phyloP scores from a whole-genome alignment of 139 green algal genomes.

The Auxenochlorella protothecoides region DNA sequence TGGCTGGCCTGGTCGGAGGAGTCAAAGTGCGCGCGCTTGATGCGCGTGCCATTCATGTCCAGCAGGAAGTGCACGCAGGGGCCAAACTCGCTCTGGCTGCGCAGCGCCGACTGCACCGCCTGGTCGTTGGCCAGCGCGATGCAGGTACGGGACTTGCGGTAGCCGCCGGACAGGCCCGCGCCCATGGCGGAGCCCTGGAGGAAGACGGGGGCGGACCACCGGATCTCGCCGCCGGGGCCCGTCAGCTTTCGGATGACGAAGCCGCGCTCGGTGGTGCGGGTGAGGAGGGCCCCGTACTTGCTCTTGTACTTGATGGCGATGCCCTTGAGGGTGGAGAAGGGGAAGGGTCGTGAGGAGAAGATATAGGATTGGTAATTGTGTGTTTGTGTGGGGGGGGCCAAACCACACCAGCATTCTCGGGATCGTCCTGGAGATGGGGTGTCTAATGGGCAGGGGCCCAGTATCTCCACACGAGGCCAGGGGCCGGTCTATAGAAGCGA shows the following conservation, averaged over 20 bases:
- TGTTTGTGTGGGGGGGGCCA: no score
- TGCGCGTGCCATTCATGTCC: conserved; percentile 14
- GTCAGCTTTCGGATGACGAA: background rate
- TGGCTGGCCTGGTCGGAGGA: background rate
- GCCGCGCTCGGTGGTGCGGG: background rate
- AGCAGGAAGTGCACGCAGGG: conserved; percentile 2
- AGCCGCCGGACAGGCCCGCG: conserved; percentile 11
- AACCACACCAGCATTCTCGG: no score
- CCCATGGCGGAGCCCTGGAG: background rate
- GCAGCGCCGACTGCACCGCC: background rate
- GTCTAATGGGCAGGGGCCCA: no score
- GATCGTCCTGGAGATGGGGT: no score
- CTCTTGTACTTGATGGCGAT: background rate
- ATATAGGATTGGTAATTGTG: no score
- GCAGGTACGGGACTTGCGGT: conserved; percentile 1
- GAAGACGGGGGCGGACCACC: conserved; percentile 16
- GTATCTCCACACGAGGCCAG: no score
- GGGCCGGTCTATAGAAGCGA: no score
- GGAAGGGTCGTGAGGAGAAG: no score
- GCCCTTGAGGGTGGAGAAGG: background rate
- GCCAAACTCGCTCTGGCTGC: background rate
- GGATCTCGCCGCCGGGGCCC: background rate
- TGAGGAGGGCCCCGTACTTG: background rate
- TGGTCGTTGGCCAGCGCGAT: conserved; percentile 16
- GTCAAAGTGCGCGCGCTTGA: background rate